phyloP scores from a whole-genome alignment of 306 rosid species.

The Abrus pulchellus region DNA sequence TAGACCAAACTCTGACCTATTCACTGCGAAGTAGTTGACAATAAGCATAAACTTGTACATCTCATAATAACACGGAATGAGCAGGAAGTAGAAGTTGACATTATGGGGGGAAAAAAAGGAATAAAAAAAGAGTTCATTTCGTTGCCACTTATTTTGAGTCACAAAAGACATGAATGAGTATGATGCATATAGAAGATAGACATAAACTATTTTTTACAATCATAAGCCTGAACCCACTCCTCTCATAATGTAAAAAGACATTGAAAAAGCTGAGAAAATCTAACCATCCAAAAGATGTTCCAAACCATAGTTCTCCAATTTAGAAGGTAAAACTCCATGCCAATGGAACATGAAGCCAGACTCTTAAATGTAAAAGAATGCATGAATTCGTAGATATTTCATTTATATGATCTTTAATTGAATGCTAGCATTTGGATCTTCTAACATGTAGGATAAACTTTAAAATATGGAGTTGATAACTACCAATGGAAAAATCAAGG shows the following conservation, averaged over 20 bases:
- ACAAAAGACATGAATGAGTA: slow-evolving; percentile 2
- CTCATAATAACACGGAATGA: not conserved
- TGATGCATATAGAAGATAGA: not conserved
- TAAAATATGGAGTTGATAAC: slow-evolving; percentile 2
- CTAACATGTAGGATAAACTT: not conserved
- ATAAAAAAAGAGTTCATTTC: not conserved
- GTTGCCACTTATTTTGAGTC: slow-evolving; percentile 3
- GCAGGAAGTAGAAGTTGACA: slow-evolving; percentile 5
- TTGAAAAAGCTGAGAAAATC: not conserved
- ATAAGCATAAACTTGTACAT: slow-evolving; percentile 22
- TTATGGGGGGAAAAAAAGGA: not conserved
- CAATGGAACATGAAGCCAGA: not conserved
- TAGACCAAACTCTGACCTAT: slow-evolving; percentile 72
- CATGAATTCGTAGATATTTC: not conserved
- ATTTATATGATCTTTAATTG: not conserved
- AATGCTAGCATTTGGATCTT: not conserved
- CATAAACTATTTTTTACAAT: slow-evolving; percentile 5
- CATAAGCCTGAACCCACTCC: not conserved
- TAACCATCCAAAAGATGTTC: not conserved
- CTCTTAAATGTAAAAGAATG: not conserved
- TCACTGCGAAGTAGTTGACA: slow-evolving; percentile 66
- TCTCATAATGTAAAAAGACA: not conserved
- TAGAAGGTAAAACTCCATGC: not conserved
- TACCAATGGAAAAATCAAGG: not conserved
- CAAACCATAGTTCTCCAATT: slow-evolving; percentile 6